Base-by-base conservation (phyloP, 805 yeast species). In the Candida awuae region DNA sequence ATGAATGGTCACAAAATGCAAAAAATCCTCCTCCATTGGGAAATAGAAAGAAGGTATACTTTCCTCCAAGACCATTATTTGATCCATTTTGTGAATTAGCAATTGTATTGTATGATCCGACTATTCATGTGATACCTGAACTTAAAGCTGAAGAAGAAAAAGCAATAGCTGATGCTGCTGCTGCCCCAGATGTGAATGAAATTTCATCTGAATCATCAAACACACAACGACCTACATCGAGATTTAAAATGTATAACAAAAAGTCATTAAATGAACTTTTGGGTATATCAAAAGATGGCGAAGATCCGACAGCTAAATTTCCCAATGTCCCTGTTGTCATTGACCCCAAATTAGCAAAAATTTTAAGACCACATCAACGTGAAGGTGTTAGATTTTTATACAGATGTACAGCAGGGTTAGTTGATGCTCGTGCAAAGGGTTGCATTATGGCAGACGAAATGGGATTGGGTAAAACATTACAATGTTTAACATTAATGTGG, bases 391-490 rank as follows among this genome's bases (percentile, higher is more conserved):
- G 84, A 57, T 92, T 92, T 56, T 63, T 92, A 42, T 92, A 87
- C 53, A 65, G 88, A 39, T 90, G 98, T 60, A 86, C 94, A 0
- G 73, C 96, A 1, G 98, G 98, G 0, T 61, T 88, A 25, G 73
- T 80, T 20, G 86, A 82, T 55, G 73, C 85, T 7, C 68, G 81
- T 25, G 97, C 97, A 0, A 77, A 82, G 53, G 98, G 98, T 3
- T 90, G 97, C 55, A 90, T 90, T 36, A 90, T 90, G 97, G 98
- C 98, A 0, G 98, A 92, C 58, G 97, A 90, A 51, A 92, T 92
- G 98, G 98, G 98, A 1, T 65, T 92, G 15, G 96, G 96, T 2
- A 84, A 84, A 52, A 88, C 97, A 0, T 61, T 92, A 29, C 88
- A 80, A 73, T 90, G 97, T 58, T 71, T 90, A 25, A 70, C 96